A percentile compares a stretch with the other conserved stretches of the same genome.
Evolutionary conservation across 2,329 filamentous ascomycete genomes (phyloP).

Genomic region (Fusarium devonianum): DNA sequence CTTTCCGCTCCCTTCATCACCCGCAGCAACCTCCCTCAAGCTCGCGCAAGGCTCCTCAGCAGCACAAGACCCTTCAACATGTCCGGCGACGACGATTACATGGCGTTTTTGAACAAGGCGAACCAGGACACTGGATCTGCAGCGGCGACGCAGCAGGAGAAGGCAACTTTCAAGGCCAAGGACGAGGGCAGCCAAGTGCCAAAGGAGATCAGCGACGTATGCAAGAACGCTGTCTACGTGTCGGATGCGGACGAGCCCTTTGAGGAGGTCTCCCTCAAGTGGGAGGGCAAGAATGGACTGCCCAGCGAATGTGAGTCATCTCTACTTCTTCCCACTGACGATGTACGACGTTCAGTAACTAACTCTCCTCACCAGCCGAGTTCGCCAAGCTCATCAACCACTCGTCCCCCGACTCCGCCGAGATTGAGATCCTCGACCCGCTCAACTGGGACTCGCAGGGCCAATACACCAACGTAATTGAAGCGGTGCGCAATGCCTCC

Average conservation of each 20-base stretch:
- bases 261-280: slow-evolving; percentile 74
- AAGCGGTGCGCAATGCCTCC: slow-evolving; percentile 71
- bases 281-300: slow-evolving; percentile 58
- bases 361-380: slow-evolving; percentile 58
- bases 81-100: slow-evolving; percentile 83
- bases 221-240: slow-evolving; percentile 68
- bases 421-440: slow-evolving; percentile 71
- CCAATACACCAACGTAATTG: slow-evolving; percentile 72
- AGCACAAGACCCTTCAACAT: slow-evolving; percentile 52
- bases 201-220: slow-evolving; percentile 57
- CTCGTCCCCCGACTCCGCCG: slow-evolving; percentile 58
- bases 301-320: slow-evolving; percentile 66
- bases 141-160: slow-evolving; percentile 30
- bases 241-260: slow-evolving; percentile 90
- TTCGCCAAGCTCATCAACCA: slow-evolving; percentile 73
- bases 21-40: slow-evolving; percentile 1
- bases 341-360: not conserved
- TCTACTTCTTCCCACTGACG: too few species aligned
- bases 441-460: slow-evolving; percentile 76
- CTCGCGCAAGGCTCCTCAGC: slow-evolving; percentile 27
- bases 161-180: slow-evolving; percentile 57
- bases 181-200: slow-evolving; percentile 68
- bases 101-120: slow-evolving; percentile 84
- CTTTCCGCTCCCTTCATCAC: not conserved
- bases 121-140: slow-evolving; percentile 70